Evolutionary conservation across 768 basidiomycete genomes (phyloP).

Genomic region (Phylloporus sp.): DNA sequence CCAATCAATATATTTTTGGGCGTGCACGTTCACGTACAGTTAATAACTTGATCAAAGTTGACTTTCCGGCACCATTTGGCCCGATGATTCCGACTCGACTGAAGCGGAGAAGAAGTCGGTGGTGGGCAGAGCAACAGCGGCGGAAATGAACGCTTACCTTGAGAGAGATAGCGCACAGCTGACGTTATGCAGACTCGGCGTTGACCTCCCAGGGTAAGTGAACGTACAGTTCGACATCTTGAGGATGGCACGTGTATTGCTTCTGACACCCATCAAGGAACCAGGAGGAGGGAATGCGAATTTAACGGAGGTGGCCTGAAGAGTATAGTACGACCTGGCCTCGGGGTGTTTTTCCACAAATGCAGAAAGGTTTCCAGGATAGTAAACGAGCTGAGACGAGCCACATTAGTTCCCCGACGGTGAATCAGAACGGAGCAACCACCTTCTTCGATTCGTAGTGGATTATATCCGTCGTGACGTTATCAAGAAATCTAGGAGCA

Average conservation of each 20-base stretch:
- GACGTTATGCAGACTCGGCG: conserved; percentile 81
- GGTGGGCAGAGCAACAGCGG: conserved; percentile 15
- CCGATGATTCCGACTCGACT: conserved; percentile 91
- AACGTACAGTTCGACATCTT: conserved; percentile 90
- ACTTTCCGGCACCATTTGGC: conserved; percentile 95
- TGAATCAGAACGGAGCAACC: conserved; percentile 12
- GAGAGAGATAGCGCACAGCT: conserved; percentile 93
- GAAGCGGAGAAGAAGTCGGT: conserved; percentile 21
- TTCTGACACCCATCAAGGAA: conserved; percentile 94
- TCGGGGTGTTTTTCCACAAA: conserved; percentile 91
- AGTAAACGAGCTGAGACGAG: conserved; percentile 73
- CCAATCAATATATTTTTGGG: conserved; percentile 1
- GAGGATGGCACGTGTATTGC: conserved; percentile 92
- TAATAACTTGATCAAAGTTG: conserved; percentile 90
- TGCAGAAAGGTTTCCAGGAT: conserved; percentile 84
- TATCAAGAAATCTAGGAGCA: conserved; percentile 78
- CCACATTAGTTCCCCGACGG: conserved; percentile 13
- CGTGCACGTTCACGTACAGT: conserved; percentile 49
- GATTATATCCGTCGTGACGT: conserved; percentile 93
- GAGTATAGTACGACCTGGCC: conserved; percentile 94
- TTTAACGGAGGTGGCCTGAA: conserved; percentile 89
- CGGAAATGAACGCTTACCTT: conserved; percentile 47
- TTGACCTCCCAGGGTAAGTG: conserved; percentile 82
- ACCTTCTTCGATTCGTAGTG: conserved; percentile 96
- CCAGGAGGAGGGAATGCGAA: conserved; percentile 96